Conservation (phyloP, 345 rosid species). For the Microthlaspi erraticum region DNA sequence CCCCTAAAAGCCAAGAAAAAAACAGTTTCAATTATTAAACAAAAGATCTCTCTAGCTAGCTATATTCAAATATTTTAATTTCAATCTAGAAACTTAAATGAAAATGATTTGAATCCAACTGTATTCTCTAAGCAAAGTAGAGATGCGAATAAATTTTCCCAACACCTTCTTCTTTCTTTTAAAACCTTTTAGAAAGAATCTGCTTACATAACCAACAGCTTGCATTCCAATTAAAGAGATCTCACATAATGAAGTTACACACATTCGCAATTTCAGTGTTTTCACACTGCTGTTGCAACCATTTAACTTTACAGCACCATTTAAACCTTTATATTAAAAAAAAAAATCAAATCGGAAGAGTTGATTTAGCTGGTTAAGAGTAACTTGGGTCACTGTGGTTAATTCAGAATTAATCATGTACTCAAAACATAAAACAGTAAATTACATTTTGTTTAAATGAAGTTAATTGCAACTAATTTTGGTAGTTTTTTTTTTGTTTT, state of each 20-base stretch:
- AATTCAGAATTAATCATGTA: background rate
- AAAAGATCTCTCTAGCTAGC: slow-evolving; percentile 4
- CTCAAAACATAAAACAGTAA: background rate
- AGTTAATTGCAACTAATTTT: background rate
- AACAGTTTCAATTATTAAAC: slow-evolving; percentile 18
- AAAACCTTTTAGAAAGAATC: slow-evolving; percentile 24
- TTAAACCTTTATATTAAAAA: background rate
- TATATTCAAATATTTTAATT: slow-evolving; percentile 23
- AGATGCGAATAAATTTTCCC: slow-evolving; percentile 37
- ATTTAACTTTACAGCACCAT: slow-evolving; percentile 15
- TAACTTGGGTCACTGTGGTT: background rate
- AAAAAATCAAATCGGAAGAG: background rate
- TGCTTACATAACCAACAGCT: slow-evolving; percentile 36
- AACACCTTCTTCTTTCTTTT: slow-evolving; percentile 20
- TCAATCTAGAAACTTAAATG: background rate
- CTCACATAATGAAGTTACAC: slow-evolving; percentile 26
- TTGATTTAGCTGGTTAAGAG: background rate
- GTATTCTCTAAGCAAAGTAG: slow-evolving; percentile 40
- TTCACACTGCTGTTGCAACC: slow-evolving; percentile 19
- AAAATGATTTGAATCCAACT: slow-evolving; percentile 31
- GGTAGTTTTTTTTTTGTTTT: too few relatives aligned
- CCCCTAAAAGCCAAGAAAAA: slow-evolving; percentile 21
- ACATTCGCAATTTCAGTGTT: slow-evolving; percentile 31
- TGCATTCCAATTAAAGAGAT: slow-evolving; percentile 39
- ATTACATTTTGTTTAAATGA: too few relatives aligned